Conservation (phyloP, 83 land plant species). For the Picea abies region DNA sequence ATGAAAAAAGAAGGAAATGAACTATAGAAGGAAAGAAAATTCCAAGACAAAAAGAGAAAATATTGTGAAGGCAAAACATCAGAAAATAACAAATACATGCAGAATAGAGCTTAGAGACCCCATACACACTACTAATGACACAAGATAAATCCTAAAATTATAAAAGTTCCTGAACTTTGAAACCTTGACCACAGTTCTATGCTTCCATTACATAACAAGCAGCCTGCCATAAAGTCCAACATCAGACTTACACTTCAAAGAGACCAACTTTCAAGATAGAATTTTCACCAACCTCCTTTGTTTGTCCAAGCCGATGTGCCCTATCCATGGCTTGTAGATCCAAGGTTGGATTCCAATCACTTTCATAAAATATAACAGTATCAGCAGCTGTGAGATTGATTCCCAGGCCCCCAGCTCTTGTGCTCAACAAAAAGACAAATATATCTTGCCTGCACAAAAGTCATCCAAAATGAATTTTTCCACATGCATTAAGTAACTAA, state of each 20-base stretch:
- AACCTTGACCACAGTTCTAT: neutral
- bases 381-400: conserved; percentile 98
- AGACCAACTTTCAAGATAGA: neutral
- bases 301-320: conserved; percentile 98
- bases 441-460: conserved; percentile 78
- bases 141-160: neutral
- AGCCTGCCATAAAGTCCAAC: neutral
- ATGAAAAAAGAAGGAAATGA: neutral
- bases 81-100: neutral
- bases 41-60: neutral
- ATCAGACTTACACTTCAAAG: neutral
- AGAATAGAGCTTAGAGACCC: neutral
- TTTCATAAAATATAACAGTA: conserved; percentile 98
- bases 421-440: conserved; percentile 96
- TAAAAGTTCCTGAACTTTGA: too few relatives aligned
- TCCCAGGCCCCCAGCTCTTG: conserved; percentile 98
- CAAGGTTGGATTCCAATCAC: conserved; percentile 99
- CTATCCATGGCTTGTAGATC: conserved; percentile 99
- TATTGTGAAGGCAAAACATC: neutral
- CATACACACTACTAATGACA: neutral
- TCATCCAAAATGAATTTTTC: neutral
- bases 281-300: conserved; percentile 78
- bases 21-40: neutral
- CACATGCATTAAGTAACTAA: neutral
- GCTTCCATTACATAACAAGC: neutral